Base-by-base conservation (phyloP, 164 flowering plant species). In the Hamamelis virginiana region DNA sequence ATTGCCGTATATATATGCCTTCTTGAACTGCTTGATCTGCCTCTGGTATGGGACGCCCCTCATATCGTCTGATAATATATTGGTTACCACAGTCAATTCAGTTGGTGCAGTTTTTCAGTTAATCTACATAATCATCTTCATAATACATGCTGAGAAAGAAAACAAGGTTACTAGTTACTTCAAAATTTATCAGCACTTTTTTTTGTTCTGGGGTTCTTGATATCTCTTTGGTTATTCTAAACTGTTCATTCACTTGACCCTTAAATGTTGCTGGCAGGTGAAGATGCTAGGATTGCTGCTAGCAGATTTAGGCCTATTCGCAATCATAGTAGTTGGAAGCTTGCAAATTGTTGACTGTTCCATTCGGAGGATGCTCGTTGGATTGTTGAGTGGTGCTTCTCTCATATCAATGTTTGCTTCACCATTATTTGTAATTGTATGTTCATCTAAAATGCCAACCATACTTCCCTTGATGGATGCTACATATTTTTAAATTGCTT, bases 1-100 rank as follows among this genome's bases (percentile, higher is more conserved):
- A 61, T 64, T 88, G 80, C 97, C 97, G 13, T 95, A 95, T 45
- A 77, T 91, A 64, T 92, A 92, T 76, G 82, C 91, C 15, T 84
- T 94, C 63, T 69, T 92, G 78, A 94, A 89, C 78, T 94, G 89
- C 77, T 70, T 88, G 78, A 76, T 86, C 67, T 72, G 82, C 66
- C 53, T 83, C 63, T 87, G 91, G 91, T 87, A 89, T 69, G 93
- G 91, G 62, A 64, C 80, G 45, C 91, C 93, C 45, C 14, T 89
- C 19, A 69, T 89, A 22, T 81, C 91, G 13, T 9, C 56, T 21
- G 76, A 74, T 57, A 86, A 78, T 70, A 16, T 80, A 51, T 38
- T 81, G 71, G 77, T 88, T 47, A 51, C 71, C 57, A 80, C 91
- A 0, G 89, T 86, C 71, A 86, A 86, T 74, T 80, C 91, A 19